Base-by-base conservation (phyloP, 495 filamentous ascomycete species). In the Oidiodendron maius region DNA sequence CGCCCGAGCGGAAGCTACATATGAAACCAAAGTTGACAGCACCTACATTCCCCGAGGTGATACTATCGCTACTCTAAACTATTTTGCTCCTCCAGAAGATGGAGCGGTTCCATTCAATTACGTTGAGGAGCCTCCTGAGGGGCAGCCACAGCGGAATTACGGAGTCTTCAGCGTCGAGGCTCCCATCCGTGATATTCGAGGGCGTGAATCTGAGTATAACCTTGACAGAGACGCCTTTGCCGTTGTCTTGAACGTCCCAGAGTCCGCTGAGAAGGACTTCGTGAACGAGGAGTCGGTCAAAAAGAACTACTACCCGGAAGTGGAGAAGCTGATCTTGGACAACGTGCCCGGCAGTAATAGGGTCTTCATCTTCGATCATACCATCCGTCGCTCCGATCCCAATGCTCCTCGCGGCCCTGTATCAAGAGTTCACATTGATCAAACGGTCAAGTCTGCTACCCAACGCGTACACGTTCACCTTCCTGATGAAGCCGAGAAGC, bases 351-450 rank as follows among this genome's bases (percentile, higher is more conserved):
- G 81, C 26, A 71, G 72, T 16, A 69, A 76, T 36, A 66, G 76
- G 3, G 68, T 94, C 25, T 61, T 87, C 48, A 64, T 96, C 56
- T 96, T 96, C 74, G 89, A 96, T 76, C 87, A 96, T 70, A 96
- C 89, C 13, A 80, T 95, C 70, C 86, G 89, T 3, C 80, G 83
- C 30, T 64, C 76, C 4, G 59, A 48, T 3, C 69, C 76, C 1
- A 49, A 61, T 32, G 74, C 85, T 0, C 45, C 55, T 3, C 76
- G 89, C 11, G 64, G 64, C 16, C 87, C 89, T 9, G 89, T 95
- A 0, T 74, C 68, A 20, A 61, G 74, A 20, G 87, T 83, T 0
- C 90, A 96, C 68, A 86, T 93, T 58, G 90, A 96, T 63, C 90
- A 95, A 64, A 93, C 88, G 0, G 40, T 71, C 16, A 48, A 57